These are phyloP conservation scores for Talaromyces atroroseus DNA, from an alignment of 2,329 filamentous ascomycete species.

Conservation along the genomic window DNA sequence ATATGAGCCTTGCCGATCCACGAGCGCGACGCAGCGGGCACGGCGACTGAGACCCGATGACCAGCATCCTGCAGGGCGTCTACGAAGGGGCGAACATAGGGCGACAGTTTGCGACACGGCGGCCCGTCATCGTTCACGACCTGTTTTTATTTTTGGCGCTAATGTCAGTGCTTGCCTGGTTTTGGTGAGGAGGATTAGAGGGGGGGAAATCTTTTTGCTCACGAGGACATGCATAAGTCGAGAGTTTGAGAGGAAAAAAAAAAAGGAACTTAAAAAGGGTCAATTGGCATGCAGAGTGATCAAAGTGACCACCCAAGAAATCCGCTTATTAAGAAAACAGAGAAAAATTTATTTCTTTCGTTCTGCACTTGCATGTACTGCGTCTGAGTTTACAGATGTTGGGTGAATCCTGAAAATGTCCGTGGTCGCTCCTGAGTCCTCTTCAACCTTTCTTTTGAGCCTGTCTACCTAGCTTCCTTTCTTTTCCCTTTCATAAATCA, in stretches of 20 bases:
- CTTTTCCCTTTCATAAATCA: not conserved
- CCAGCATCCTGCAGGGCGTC: slow-evolving; percentile 63
- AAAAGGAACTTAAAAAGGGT: too few relatives aligned
- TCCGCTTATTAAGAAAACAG: not conserved
- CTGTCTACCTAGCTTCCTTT: not conserved
- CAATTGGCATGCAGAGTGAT: not conserved
- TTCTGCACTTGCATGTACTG: not conserved
- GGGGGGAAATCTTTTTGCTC: not conserved
- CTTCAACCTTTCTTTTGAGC: not conserved
- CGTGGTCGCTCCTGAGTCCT: too few relatives aligned
- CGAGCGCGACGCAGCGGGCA: slow-evolving; percentile 80
- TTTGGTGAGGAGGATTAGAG: not conserved
- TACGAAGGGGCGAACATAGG: slow-evolving; percentile 68
- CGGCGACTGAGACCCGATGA: slow-evolving; percentile 78
- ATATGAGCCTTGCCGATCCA: slow-evolving; percentile 98
- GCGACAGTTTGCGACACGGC: slow-evolving; percentile 64
- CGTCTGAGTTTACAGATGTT: not conserved
- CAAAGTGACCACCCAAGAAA: not conserved
- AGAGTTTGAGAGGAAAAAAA: not conserved
- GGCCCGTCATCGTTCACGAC: slow-evolving; percentile 68
- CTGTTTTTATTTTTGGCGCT: slow-evolving; percentile 23
- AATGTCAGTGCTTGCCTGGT: not conserved
- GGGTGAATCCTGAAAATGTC: not conserved
- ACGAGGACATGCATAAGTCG: slow-evolving; percentile 14
- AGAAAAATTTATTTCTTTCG: not conserved